A percentile compares a stretch with the other conserved stretches of the same genome.
Conservation (phyloP, 1,139 yeast genomes). For the Lodderomyces margitis region DNA sequence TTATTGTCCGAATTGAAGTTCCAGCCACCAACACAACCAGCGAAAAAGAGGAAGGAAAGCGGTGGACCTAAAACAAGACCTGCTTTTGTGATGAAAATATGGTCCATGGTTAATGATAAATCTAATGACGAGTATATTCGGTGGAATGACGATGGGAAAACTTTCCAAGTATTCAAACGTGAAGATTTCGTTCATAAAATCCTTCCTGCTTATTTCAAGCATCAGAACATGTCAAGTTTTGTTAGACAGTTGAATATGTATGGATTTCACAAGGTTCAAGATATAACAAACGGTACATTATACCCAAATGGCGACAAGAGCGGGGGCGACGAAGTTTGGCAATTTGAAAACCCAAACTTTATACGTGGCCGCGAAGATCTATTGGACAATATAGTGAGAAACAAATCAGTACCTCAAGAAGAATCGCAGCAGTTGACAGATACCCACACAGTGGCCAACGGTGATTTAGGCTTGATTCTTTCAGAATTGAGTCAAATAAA, state of each 20-base stretch:
- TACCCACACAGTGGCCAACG: conserved; percentile 2
- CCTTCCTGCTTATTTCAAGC: conserved; percentile 88
- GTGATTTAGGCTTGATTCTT: conserved; percentile 47
- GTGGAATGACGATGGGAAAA: conserved; percentile 84
- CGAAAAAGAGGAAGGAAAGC: conserved; percentile 32
- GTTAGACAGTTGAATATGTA: conserved; percentile 96
- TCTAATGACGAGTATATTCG: conserved; percentile 65
- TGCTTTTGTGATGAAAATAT: conserved; percentile 86
- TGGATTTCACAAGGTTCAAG: conserved; percentile 96
- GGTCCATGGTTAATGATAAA: conserved; percentile 92
- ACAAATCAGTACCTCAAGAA: conserved; percentile 37
- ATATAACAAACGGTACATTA: conserved; percentile 65
- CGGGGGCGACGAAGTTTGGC: conserved; percentile 53
- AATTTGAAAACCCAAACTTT: conserved; percentile 81
- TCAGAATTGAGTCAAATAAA: conserved; percentile 76
- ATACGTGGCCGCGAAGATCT: conserved; percentile 68
- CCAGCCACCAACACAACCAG: conserved; percentile 6
- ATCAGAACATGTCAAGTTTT: conserved; percentile 89
- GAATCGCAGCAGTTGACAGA: conserved; percentile 25
- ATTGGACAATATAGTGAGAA: conserved; percentile 65
- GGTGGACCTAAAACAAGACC: conserved; percentile 54
- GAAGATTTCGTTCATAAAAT: conserved; percentile 84
- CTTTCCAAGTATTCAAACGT: conserved; percentile 80
- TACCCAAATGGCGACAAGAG: conserved; percentile 48
- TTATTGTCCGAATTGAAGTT: neutral